Evolutionary conservation across 768 basidiomycete genomes (phyloP).

Genomic region (Pleurotus djamor): DNA sequence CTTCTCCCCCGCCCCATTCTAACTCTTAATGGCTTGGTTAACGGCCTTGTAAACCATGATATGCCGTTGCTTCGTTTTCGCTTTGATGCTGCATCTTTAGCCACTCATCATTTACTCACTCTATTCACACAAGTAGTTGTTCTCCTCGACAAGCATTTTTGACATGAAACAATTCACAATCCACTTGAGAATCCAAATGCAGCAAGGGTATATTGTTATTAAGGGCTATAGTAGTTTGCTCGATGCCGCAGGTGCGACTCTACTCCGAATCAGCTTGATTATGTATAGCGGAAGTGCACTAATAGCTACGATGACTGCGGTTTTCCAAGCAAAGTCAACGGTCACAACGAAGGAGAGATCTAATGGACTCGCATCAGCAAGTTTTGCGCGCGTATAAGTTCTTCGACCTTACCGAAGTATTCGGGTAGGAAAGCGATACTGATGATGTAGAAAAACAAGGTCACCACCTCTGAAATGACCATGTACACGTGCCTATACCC

Average conservation of each 20-base stretch:
- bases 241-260: constrained; percentile 89
- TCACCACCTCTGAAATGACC: constrained; percentile 89
- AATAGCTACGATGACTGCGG: constrained; percentile 91
- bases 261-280: constrained; percentile 82
- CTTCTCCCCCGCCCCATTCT: constrained; percentile 45
- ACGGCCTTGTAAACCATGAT: not conserved
- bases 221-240: constrained; percentile 74
- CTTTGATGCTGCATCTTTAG: constrained; percentile 5
- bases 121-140: constrained; percentile 2
- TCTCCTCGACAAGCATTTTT: constrained; percentile 4
- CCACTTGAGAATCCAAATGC: constrained; percentile 5
- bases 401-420: constrained; percentile 80
- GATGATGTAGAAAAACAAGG: constrained; percentile 82
- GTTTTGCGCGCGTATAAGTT: not conserved
- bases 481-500: constrained; percentile 85
- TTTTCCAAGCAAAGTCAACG: constrained; percentile 88
- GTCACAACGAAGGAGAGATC: constrained; percentile 94
- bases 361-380: constrained; percentile 24
- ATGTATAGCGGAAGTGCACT: constrained; percentile 91
- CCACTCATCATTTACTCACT: not conserved
- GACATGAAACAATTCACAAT: constrained; percentile 3
- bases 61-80: not conserved
- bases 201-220: not conserved
- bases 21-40: not conserved
- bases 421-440: constrained; percentile 94